Evolutionary conservation across 2,329 filamentous ascomycete species (phyloP).

Genomic region (Epichloe sylvatica): DNA sequence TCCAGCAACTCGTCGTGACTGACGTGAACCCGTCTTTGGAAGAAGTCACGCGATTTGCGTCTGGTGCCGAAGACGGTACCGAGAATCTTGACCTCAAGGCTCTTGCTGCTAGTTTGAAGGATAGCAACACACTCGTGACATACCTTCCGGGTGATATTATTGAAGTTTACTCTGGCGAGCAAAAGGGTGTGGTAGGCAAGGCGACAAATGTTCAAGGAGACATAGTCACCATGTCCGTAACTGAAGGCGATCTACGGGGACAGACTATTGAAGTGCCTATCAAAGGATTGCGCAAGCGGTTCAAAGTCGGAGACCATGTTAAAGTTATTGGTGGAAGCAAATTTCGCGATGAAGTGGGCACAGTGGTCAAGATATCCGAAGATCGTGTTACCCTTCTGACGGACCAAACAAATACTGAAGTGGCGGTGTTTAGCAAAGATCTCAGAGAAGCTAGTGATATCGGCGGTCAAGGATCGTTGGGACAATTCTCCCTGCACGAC

Average conservation of each 20-base stretch:
- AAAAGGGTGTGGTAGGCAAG: slow-evolving; percentile 77
- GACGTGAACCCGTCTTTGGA: slow-evolving; percentile 88
- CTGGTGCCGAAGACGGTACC: slow-evolving; percentile 77
- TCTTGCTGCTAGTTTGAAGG: slow-evolving; percentile 78
- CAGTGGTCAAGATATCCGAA: slow-evolving; percentile 86
- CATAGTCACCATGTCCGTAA: slow-evolving; percentile 79
- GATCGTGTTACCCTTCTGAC: slow-evolving; percentile 87
- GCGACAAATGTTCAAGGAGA: slow-evolving; percentile 78
- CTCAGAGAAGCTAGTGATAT: slow-evolving; percentile 85
- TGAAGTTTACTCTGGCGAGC: slow-evolving; percentile 90
- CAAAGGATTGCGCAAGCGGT: slow-evolving; percentile 83
- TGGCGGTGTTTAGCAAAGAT: slow-evolving; percentile 97
- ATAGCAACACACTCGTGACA: slow-evolving; percentile 63
- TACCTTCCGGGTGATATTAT: slow-evolving; percentile 93
- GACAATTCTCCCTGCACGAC: slow-evolving; percentile 84
- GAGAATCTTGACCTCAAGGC: slow-evolving; percentile 88
- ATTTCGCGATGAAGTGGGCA: slow-evolving; percentile 88
- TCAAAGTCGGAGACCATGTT: slow-evolving; percentile 89
- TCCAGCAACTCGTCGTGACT: slow-evolving; percentile 71
- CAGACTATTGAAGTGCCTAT: slow-evolving; percentile 85
- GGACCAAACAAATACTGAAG: slow-evolving; percentile 83
- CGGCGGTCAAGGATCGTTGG: slow-evolving; percentile 69
- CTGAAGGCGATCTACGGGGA: slow-evolving; percentile 66
- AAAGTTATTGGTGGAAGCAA: slow-evolving; percentile 95
- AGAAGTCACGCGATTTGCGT: slow-evolving; percentile 88